A percentile compares a stretch with the other conserved stretches of the same genome.
phyloP scores from a whole-genome alignment of 148 eudicot species.

The Talinum fruticosum region DNA sequence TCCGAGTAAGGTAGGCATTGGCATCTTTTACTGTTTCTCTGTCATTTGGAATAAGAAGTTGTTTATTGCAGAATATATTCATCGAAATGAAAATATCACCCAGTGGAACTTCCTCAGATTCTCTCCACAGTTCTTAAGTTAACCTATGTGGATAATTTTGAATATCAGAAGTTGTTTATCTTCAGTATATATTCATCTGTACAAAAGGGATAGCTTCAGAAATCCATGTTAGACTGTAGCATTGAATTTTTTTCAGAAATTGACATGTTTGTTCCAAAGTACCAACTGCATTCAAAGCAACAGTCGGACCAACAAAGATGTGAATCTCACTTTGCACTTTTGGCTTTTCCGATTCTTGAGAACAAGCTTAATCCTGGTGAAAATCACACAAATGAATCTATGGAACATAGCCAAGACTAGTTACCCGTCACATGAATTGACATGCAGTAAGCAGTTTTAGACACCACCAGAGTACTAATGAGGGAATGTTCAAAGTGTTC shows the following conservation, averaged over 20 bases:
- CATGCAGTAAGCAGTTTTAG: no score
- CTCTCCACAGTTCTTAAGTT: neutral
- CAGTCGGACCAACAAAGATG: neutral
- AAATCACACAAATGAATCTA: no score
- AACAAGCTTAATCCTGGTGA: neutral
- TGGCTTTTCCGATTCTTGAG: neutral
- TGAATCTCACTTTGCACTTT: neutral
- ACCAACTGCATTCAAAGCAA: neutral
- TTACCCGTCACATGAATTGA: no score
- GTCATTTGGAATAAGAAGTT: neutral
- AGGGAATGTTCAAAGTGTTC: no score
- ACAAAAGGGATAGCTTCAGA: neutral
- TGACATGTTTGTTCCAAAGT: neutral
- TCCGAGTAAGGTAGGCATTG: neutral
- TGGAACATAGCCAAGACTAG: no score
- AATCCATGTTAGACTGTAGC: neutral
- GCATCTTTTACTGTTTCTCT: neutral
- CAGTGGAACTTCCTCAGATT: neutral
- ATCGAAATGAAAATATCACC: neutral
- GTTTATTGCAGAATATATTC: slow-evolving; percentile 7
- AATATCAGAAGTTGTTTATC: neutral
- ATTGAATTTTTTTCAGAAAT: neutral
- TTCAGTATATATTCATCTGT: neutral
- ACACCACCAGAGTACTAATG: no score
- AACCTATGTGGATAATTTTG: no score